Percentiles rank a stretch among this genome's conserved stretches.
Evolutionary conservation across 2,329 filamentous ascomycete species (phyloP).

Genomic region (Pyrenochaeta sp.): DNA sequence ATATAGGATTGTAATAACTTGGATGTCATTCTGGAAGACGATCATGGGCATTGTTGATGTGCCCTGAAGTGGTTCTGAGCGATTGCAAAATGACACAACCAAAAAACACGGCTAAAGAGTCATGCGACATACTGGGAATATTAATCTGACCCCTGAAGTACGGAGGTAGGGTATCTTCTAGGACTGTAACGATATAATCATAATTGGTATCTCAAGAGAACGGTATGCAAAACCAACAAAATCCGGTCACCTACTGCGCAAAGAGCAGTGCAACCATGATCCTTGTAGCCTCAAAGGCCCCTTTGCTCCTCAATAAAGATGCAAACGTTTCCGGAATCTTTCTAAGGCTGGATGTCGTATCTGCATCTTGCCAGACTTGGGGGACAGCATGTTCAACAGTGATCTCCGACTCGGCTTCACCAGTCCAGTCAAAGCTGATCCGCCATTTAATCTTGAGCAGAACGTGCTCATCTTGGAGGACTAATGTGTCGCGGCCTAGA

Average conservation of each 20-base stretch:
- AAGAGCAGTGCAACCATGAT: constrained; percentile 68
- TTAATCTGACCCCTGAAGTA: too few species aligned
- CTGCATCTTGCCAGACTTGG: constrained; percentile 69
- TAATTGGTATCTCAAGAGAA: constrained; percentile 4
- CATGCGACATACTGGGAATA: too few species aligned
- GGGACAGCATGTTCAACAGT: constrained; percentile 66
- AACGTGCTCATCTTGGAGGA: constrained; percentile 49
- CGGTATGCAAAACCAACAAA: not conserved
- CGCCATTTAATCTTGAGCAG: constrained; percentile 68
- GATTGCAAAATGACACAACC: too few species aligned
- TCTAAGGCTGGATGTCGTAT: constrained; percentile 64
- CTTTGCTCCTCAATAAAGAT: constrained; percentile 64
- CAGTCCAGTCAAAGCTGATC: constrained; percentile 76
- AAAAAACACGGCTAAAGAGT: too few species aligned
- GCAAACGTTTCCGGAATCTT: constrained; percentile 69
- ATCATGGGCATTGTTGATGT: too few species aligned
- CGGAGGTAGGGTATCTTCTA: too few species aligned
- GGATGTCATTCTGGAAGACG: too few species aligned
- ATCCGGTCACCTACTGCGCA: constrained; percentile 12
- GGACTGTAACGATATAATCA: too few species aligned
- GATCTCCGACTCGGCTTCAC: constrained; percentile 70
- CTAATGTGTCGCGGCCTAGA: constrained; percentile 41
- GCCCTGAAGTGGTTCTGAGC: too few species aligned
- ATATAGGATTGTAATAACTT: too few species aligned
- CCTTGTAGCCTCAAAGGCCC: constrained; percentile 65